Conservation (phyloP, 495 filamentous ascomycete genomes). For the Margaritispora aquatica region DNA sequence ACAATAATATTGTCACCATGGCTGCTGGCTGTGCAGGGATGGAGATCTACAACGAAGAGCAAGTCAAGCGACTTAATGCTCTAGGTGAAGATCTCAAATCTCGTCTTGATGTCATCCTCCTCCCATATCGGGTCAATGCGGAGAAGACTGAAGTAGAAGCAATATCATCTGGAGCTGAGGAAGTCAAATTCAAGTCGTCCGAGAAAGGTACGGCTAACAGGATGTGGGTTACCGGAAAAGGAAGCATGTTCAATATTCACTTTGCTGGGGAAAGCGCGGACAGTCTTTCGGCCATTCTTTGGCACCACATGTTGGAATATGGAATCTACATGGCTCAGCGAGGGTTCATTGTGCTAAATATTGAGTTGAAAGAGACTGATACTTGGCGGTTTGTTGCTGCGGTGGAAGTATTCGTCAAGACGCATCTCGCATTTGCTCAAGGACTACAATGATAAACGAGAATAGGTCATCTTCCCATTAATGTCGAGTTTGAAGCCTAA, state of each 20-base stretch:
- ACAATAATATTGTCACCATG: conserved; percentile 61
- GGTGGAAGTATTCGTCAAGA: conserved; percentile 18
- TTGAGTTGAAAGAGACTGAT: conserved; percentile 17
- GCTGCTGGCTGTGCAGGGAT: conserved; percentile 43
- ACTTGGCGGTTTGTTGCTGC: conserved; percentile 17
- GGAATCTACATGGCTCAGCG: conserved; percentile 27
- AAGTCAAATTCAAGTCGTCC: neutral
- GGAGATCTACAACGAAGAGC: conserved; percentile 36
- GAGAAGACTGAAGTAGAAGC: no score
- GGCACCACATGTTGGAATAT: conserved; percentile 26
- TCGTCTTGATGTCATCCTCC: conserved; percentile 1
- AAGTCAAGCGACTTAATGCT: conserved; percentile 29
- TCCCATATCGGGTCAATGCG: neutral
- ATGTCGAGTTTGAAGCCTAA: neutral
- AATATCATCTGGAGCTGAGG: no score
- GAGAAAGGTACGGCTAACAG: neutral
- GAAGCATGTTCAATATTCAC: conserved; percentile 39
- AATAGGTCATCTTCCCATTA: no score
- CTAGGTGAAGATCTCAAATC: conserved; percentile 26
- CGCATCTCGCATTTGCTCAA: neutral
- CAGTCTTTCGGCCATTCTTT: conserved; percentile 20
- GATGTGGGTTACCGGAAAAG: conserved; percentile 32
- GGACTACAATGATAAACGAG: neutral
- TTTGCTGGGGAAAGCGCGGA: conserved; percentile 21
- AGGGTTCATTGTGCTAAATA: conserved; percentile 26